Evolutionary conservation across 352 stramenopile species (phyloP), one percentile per base, ranked within the genome.

Genomic region (Phytophthora crassamura): DNA sequence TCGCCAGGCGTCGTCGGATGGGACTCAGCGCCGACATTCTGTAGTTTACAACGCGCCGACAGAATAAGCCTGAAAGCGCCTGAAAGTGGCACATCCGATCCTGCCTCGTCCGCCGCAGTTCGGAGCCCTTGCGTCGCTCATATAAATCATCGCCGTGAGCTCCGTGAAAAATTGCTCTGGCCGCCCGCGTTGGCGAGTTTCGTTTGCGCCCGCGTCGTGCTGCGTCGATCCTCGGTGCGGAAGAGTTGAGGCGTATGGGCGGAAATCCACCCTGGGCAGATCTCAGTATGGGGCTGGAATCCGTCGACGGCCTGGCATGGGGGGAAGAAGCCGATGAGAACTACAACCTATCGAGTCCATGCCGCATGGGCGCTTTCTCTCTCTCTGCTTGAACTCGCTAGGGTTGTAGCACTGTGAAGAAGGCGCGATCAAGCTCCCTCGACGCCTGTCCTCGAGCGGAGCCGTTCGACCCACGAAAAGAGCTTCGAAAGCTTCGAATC

Each of bases 61-160:
- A 56, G 58, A 53, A 54, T 53, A 48, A 59, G n/a, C n/a, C n/a
- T n/a, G n/a, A n/a, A n/a, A n/a, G n/a, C n/a, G 40, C 40, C 18
- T 25, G 25, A 59, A 45, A 38, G 42, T 54, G 15, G 54, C 20
- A 54, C 22, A 30, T 33, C 15, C 3, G 41, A 53, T 39, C 38
- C 34, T 61, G 53, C 12, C 40, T 39, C 43, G 20, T 61, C 18
- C 42, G 39, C 28, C 10, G 42, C 20, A 16, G 55, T 53, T 16
- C 22, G 28, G 45, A 61, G 25, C 49, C 43, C 59, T 18, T 67
- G 41, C 50, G 59, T 62, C 51, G 51, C 59, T 68, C 59, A 68
- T 68, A 63, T 68, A 68, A 52, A 68, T 68, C 59, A 62, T 42
- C 41, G 39, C 8, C 22, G 50, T 28, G 6, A 35, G 22, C 53